These are phyloP conservation scores for Balamuthia mandrillaris DNA, from an alignment of 208 protist genomes.

Conservation along the genomic window DNA sequence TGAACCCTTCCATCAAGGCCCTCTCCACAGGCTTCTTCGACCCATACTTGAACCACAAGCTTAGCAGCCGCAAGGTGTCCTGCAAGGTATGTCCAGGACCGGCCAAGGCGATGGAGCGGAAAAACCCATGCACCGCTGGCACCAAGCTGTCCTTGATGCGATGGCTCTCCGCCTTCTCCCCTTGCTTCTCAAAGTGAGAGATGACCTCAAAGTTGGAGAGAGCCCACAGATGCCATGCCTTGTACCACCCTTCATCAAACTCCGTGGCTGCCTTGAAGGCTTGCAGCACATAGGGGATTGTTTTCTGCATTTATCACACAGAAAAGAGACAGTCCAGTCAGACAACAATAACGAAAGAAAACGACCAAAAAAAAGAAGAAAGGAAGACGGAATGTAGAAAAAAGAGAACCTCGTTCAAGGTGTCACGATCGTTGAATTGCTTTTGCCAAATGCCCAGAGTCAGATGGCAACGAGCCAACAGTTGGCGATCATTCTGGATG, in stretches of 20 bases:
- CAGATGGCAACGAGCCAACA: conserved; percentile 32
- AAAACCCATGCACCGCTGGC: conserved; percentile 75
- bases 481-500: conserved; percentile 10
- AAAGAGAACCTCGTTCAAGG: neutral
- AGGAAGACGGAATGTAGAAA: too few relatives aligned
- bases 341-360: neutral
- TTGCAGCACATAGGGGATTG: conserved; percentile 24
- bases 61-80: conserved; percentile 94
- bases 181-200: conserved; percentile 15
- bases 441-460: conserved; percentile 17
- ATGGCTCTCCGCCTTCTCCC: neutral
- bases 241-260: conserved; percentile 79
- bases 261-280: conserved; percentile 37
- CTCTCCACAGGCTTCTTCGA: conserved; percentile 75
- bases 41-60: conserved; percentile 93
- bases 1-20: conserved; percentile 82
- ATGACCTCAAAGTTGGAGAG: conserved; percentile 90
- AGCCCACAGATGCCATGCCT: conserved; percentile 96
- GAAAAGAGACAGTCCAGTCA: neutral
- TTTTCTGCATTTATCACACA: neutral
- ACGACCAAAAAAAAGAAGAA: too few relatives aligned
- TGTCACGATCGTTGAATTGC: conserved; percentile 18
- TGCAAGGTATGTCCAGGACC: conserved; percentile 71
- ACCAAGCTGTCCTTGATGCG: too few relatives aligned
- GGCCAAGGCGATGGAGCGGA: conserved; percentile 85